phyloP scores from a whole-genome alignment of 2,329 filamentous ascomycete species.

The Scytalidium lignicola region DNA sequence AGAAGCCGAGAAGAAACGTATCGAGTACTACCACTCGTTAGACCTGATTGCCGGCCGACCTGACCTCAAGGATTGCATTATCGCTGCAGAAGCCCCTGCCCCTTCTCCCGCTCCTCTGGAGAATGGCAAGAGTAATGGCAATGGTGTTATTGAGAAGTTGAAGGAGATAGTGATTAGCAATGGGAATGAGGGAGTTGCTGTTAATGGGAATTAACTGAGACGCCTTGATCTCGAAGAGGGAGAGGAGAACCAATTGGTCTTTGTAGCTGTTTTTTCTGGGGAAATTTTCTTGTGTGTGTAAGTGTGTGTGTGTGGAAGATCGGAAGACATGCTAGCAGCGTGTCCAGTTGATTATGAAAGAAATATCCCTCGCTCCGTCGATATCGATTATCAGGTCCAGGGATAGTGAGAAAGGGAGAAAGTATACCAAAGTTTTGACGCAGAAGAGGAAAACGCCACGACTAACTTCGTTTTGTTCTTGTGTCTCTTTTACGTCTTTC shows the following conservation, averaged over 20 bases:
- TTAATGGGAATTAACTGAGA: background rate
- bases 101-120: background rate
- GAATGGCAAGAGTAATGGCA: background rate
- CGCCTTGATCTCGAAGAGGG: no score
- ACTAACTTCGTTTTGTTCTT: no score
- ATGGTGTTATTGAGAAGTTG: background rate
- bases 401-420: background rate
- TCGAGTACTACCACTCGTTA: conserved; percentile 14
- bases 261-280: background rate
- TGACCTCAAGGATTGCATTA: background rate
- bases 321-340: background rate
- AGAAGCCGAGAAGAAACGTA: conserved; percentile 7
- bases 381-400: no score
- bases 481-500: no score
- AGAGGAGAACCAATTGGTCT: no score
- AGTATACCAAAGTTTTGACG: background rate
- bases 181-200: background rate
- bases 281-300: background rate
- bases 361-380: no score
- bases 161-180: background rate
- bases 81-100: background rate
- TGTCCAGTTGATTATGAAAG: no score
- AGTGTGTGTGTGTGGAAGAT: background rate
- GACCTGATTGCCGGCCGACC: background rate
- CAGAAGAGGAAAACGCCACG: no score